A percentile compares a stretch with the other conserved stretches of the same genome.
Evolutionary conservation across 306 rosid species (phyloP).

Genomic region (Quillaja saponaria): DNA sequence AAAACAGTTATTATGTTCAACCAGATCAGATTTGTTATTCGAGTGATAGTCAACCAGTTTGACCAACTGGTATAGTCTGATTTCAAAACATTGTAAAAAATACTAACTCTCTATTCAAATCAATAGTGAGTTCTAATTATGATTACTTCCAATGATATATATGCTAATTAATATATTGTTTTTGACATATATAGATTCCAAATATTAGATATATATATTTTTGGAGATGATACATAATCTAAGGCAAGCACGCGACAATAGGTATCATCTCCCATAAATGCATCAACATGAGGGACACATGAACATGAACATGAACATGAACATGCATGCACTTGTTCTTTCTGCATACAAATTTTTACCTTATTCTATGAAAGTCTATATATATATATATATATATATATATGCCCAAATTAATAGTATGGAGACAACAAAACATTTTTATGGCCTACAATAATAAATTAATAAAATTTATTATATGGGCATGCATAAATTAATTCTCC

Average conservation of each 20-base stretch:
- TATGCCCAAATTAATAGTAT: slow-evolving; percentile 9
- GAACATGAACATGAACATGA: too few species aligned
- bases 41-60: too few species aligned
- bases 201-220: too few species aligned
- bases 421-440: slow-evolving; percentile 34
- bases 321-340: slow-evolving; percentile 11
- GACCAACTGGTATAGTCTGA: too few species aligned
- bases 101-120: not conserved
- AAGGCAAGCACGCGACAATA: slow-evolving; percentile 14
- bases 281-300: slow-evolving; percentile 22
- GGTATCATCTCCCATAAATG: slow-evolving; percentile 26
- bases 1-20: too few species aligned
- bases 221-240: too few species aligned
- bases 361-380: slow-evolving; percentile 11
- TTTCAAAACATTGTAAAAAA: not conserved
- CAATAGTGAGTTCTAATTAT: too few species aligned
- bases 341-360: not conserved
- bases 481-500: slow-evolving; percentile 67
- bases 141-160: too few species aligned
- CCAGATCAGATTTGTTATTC: too few species aligned
- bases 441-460: slow-evolving; percentile 34
- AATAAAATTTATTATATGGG: slow-evolving; percentile 21
- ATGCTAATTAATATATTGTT: too few species aligned
- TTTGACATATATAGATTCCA: not conserved
- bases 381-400: too few species aligned